These are phyloP conservation scores for Xylariaceae sp. DNA, from an alignment of 2,329 filamentous ascomycete genomes.

Conservation along the genomic window DNA sequence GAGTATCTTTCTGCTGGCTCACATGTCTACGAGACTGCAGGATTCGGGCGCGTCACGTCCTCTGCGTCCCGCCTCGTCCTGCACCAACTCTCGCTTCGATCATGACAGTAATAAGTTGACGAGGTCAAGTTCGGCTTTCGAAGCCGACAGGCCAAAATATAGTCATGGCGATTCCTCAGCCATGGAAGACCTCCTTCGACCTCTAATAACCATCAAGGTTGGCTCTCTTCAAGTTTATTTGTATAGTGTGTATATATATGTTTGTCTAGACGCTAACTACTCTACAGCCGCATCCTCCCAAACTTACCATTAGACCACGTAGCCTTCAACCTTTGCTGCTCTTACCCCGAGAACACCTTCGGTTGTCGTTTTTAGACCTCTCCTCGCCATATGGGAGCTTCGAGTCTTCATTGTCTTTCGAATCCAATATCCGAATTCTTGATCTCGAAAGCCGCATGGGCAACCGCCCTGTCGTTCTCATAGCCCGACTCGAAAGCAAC, in stretches of 20 bases:
- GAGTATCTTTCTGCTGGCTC: conserved; percentile 30
- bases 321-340: conserved; percentile 67
- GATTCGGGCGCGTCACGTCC: conserved; percentile 59
- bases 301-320: conserved; percentile 59
- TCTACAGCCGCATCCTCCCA: conserved; percentile 61
- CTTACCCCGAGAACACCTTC: conserved; percentile 64
- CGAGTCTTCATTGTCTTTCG: conserved; percentile 62
- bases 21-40: conserved; percentile 44
- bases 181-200: conserved; percentile 60
- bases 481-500: conserved; percentile 65
- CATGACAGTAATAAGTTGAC: conserved; percentile 40
- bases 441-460: conserved; percentile 68
- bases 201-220: conserved; percentile 61
- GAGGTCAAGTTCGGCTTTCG: conserved; percentile 32
- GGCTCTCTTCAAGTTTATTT: conserved; percentile 16
- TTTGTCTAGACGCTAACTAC: conserved; percentile 10
- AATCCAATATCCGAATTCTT: conserved; percentile 67
- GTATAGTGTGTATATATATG: conserved; percentile 23
- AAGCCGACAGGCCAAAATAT: conserved; percentile 46
- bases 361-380: conserved; percentile 68
- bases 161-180: conserved; percentile 48
- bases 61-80: conserved; percentile 47
- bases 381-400: conserved; percentile 57
- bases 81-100: conserved; percentile 49
- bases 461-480: conserved; percentile 60